Base-by-base conservation (phyloP, 352 stramenopile species). In the Pythium sp. region DNA sequence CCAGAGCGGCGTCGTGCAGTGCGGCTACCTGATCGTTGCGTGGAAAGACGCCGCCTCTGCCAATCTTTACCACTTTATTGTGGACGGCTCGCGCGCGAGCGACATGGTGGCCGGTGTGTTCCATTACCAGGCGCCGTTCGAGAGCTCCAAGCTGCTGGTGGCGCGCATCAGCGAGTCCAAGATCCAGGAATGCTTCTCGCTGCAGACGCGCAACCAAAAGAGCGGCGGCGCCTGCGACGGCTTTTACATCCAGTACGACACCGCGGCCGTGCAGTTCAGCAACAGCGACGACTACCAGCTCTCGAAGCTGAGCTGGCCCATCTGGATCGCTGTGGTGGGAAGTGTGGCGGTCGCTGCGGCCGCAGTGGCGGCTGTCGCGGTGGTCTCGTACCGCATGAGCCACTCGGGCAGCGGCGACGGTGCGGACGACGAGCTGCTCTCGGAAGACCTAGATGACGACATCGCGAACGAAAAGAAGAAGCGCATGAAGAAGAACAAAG, bases 121-220 rank as follows among this genome's bases (percentile, higher is more conserved):
- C 64, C 73, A 90, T 53, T 87, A 87, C 73, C 68, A 72, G 5
- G 81, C 80, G 11, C 75, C 76, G 0, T 81, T 72, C 47, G 71
- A 71, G 5, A 59, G 56, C 20, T 38, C 67, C 34, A 38, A 47
- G 46, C 66, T 89, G 32, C 64, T 70, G 34, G 68, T 73, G 20
- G 73, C 81, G 26, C 46, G 26, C 18, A 28, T 66, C 32, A 77
- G 76, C 11, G 90, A 73, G 55, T 75, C 70, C 6, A 69, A 72
- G 47, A 79, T 92, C 57, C 43, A 80, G 9, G 65, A 72, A 62
- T 94, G 87, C 68, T 93, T 90, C 66, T 72, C 78, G 30, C 68
- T 92, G 20, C 86, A 94, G 66, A 93, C 87, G 4, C 84, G 84
- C 0, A 94, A 91, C 71, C 75, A 92, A 9, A 73, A 76, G 3